Conservation (phyloP, 2,329 filamentous ascomycete genomes). For the Aspergillus sp. region DNA sequence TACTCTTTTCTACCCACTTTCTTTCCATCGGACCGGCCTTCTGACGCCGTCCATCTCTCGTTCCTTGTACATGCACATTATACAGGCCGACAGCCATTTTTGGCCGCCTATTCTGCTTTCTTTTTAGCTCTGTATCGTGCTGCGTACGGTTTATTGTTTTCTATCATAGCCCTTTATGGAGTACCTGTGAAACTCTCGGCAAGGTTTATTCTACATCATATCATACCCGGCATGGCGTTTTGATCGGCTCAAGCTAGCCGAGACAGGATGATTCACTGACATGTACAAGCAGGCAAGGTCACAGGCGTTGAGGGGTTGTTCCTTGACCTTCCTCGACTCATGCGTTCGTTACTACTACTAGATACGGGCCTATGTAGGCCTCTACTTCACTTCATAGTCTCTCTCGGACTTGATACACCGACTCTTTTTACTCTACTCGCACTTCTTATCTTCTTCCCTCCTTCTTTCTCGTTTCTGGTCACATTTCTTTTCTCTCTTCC, state of each 20-base stretch:
- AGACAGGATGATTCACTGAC: background rate
- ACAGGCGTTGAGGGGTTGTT: background rate
- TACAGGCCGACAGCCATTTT: background rate
- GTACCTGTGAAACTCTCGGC: background rate
- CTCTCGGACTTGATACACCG: background rate
- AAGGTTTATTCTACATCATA: background rate
- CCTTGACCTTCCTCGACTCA: background rate
- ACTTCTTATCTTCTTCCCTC: background rate
- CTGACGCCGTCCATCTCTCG: background rate
- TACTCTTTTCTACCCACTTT: background rate
- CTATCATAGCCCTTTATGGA: background rate
- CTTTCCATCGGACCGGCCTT: background rate
- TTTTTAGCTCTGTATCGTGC: background rate
- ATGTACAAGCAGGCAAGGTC: background rate
- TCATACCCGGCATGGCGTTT: conserved; percentile 1
- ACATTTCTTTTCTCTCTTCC: background rate
- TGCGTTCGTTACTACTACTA: background rate
- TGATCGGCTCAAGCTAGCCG: background rate
- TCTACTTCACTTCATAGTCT: background rate
- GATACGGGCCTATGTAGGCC: background rate
- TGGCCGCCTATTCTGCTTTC: background rate
- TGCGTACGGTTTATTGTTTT: background rate
- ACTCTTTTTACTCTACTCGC: background rate
- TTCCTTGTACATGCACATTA: background rate
- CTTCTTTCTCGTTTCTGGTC: background rate